Evolutionary conservation across 2,329 filamentous ascomycete species (phyloP).

Genomic region (Dothiorella sarmentorum): DNA sequence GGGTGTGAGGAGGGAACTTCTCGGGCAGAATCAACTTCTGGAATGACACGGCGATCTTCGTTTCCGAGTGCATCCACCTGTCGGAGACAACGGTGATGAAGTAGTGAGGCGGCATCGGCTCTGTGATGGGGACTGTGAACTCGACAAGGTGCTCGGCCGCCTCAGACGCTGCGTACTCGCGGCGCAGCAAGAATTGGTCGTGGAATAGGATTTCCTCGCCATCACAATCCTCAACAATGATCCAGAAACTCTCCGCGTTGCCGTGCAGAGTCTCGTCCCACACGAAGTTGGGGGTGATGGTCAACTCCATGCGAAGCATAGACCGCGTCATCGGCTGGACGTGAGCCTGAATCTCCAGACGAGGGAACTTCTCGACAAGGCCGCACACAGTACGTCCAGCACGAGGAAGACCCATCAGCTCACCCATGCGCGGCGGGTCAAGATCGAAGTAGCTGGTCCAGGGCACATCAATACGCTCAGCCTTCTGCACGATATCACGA

Average conservation of each 20-base stretch:
- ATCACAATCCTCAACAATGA: constrained; percentile 94
- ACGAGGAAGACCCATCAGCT: constrained; percentile 85
- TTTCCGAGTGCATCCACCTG: constrained; percentile 98
- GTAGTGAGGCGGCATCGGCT: constrained; percentile 98
- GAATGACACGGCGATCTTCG: constrained; percentile 87
- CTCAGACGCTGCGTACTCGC: constrained; percentile 80
- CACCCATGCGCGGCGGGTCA: constrained; percentile 93
- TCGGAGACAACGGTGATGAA: constrained; percentile 95
- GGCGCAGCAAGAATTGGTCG: constrained; percentile 87
- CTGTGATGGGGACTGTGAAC: constrained; percentile 92
- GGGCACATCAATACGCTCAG: constrained; percentile 89
- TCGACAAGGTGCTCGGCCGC: constrained; percentile 92
- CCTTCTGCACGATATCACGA: constrained; percentile 82
- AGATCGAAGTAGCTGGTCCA: constrained; percentile 95
- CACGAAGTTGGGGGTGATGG: constrained; percentile 88
- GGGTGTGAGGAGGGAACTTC: constrained; percentile 92
- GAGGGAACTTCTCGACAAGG: constrained; percentile 87
- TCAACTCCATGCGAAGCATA: constrained; percentile 84
- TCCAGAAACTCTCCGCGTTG: constrained; percentile 89
- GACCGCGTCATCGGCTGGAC: constrained; percentile 93
- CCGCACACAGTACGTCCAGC: constrained; percentile 81
- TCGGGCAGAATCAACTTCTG: constrained; percentile 92
- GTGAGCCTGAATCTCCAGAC: constrained; percentile 87
- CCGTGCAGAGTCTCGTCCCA: constrained; percentile 94
- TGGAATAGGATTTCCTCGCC: constrained; percentile 94